Evolutionary conservation across 176 grass and related monocot species (phyloP), one percentile per base, ranked within the genome.

Genomic region (Avena atlantica): DNA sequence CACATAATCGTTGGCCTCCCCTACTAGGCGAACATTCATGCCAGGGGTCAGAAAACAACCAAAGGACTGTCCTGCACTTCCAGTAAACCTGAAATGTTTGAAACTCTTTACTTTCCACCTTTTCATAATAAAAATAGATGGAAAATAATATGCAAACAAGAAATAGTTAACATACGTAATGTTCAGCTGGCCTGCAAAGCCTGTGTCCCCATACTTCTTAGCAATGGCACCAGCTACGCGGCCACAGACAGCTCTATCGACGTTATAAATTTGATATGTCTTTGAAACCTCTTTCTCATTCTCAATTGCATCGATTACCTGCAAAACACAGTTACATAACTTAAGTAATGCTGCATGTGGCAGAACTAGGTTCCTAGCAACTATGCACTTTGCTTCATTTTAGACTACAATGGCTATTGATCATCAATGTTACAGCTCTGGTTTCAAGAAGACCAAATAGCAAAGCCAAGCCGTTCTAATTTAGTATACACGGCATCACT

Each of bases 1-100:
- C 3, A 99, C 97, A 81, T 99, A 99, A 86, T 99, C 97, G 13
- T 99, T 99, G 63, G 97, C 92, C 87, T 99, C 97, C 42, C 97
- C 97, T 75, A 99, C 63, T 59, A 99, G 80, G 62, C 83, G 89
- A 89, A 99, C 74, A 69, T 96, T 95, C 94, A 99, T 99, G 87
- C 97, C 97, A 90, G 97, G 97, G 81, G 97, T 99, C 24, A 99
- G 81, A 72, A 99, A 99, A 85, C 94, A 96, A 70, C 92, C 92
- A 89, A 99, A 99, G 56, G 97, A 99, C 86, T 99, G 97, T 34
- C 97, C 97, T 66, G 94, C 97, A 88, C 97, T 99, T 85, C 97
- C 97, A 84, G 85, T 89, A 88, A 99, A 99, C 86, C 97, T 99
- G 88, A 85, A 72, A 86, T 61, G 52, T 70, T 70, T 64, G 83